These are phyloP conservation scores for Phytophthora vignae DNA, from an alignment of 352 stramenopile species.

Conservation along the genomic window DNA sequence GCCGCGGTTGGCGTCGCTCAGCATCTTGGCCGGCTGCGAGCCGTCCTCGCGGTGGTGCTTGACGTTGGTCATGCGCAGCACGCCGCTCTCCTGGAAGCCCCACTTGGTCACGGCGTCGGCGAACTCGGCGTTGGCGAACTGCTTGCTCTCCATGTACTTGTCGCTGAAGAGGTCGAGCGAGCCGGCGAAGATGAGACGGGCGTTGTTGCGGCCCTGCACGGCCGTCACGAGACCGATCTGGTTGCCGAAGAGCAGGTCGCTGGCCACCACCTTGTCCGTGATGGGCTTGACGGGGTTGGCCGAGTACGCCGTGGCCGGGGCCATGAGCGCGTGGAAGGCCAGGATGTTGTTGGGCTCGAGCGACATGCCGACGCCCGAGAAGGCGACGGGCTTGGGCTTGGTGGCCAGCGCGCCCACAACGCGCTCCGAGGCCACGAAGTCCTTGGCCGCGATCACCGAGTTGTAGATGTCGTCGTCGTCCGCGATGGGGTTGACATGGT, in stretches of 20 bases:
- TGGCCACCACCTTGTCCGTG: conserved; percentile 62
- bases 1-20: conserved; percentile 86
- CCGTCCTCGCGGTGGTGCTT: conserved; percentile 88
- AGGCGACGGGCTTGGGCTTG: conserved; percentile 79
- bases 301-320: conserved; percentile 85
- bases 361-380: conserved; percentile 82
- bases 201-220: conserved; percentile 93
- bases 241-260: conserved; percentile 75
- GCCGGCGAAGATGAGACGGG: conserved; percentile 86
- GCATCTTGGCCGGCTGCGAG: conserved; percentile 84
- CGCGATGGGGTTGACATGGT: conserved; percentile 80
- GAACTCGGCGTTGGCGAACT: conserved; percentile 82
- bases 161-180: conserved; percentile 92
- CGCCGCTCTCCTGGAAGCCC: conserved; percentile 89
- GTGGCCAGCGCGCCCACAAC: conserved; percentile 64
- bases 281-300: conserved; percentile 80
- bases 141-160: conserved; percentile 71
- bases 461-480: conserved; percentile 80
- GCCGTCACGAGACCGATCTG: conserved; percentile 85
- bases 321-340: conserved; percentile 81
- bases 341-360: conserved; percentile 88
- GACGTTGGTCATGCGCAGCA: conserved; percentile 90
- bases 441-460: conserved; percentile 69
- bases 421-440: conserved; percentile 74
- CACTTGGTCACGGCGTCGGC: conserved; percentile 80